Conservation (phyloP, 345 rosid genomes). For the Angophora floribunda region DNA sequence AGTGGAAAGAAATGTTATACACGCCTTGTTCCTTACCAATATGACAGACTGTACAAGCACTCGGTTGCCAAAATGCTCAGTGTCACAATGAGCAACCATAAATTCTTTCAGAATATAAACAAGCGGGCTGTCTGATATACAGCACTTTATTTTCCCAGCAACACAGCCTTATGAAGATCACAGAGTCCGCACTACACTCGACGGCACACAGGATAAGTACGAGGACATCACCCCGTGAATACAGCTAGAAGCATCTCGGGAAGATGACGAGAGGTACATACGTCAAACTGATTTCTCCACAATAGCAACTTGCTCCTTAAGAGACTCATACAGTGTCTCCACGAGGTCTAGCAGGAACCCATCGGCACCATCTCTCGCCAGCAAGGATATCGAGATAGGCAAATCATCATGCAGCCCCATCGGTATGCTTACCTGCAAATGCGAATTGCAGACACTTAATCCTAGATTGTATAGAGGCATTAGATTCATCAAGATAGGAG, state of each 20-base stretch:
- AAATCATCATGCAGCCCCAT: background rate
- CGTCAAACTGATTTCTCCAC: background rate
- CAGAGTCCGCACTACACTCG: background rate
- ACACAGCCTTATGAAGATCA: background rate
- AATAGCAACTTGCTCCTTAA: background rate
- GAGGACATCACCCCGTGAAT: background rate
- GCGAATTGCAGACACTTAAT: background rate
- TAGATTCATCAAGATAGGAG: background rate
- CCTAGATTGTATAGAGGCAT: background rate
- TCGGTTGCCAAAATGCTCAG: background rate
- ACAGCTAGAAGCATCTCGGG: background rate
- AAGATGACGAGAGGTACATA: background rate
- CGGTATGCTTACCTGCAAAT: conserved; percentile 47
- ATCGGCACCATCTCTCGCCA: background rate
- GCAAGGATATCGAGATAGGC: background rate
- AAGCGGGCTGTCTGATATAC: background rate
- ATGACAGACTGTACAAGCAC: no score
- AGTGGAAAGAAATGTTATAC: no score
- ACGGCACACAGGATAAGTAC: background rate
- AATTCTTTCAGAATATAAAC: background rate
- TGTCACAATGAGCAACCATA: background rate
- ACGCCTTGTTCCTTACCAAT: no score
- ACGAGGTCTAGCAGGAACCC: background rate
- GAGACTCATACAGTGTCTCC: background rate
- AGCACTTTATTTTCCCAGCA: background rate